These are phyloP conservation scores for Pseudogymnoascus sp. DNA, from an alignment of 2,329 filamentous ascomycete genomes.

Conservation along the genomic window DNA sequence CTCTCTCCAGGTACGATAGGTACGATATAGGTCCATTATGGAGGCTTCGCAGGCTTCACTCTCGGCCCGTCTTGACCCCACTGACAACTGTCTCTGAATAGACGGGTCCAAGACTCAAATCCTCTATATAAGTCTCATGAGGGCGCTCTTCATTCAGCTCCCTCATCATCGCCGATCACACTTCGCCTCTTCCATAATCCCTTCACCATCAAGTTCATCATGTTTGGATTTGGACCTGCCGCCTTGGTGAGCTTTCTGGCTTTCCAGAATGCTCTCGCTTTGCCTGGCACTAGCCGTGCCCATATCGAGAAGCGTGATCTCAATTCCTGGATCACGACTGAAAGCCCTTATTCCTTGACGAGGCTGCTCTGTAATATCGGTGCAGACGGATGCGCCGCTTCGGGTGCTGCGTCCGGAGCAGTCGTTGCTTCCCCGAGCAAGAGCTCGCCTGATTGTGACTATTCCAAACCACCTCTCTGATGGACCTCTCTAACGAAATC, in stretches of 20 bases:
- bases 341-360: constrained; percentile 44
- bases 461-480: constrained; percentile 23
- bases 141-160: constrained; percentile 11
- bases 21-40: background rate
- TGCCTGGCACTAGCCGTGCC: constrained; percentile 32
- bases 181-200: constrained; percentile 11
- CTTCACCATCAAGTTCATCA: constrained; percentile 31
- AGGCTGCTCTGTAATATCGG: constrained; percentile 54
- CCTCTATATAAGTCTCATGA: background rate
- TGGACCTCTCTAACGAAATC: constrained; percentile 7
- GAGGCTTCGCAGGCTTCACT: background rate
- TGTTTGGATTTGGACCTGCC: constrained; percentile 43
- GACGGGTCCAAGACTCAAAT: background rate
- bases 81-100: constrained; percentile 4
- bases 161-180: constrained; percentile 18
- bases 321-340: constrained; percentile 44
- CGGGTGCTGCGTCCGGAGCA: constrained; percentile 41
- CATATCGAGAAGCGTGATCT: constrained; percentile 40
- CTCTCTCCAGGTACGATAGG: background rate
- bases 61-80: constrained; percentile 4
- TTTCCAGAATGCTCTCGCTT: constrained; percentile 43
- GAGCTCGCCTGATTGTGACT: constrained; percentile 45
- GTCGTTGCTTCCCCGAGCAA: constrained; percentile 51
- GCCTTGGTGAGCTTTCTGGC: constrained; percentile 44
- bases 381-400: constrained; percentile 41